Evolutionary conservation across 1,139 yeast species (phyloP).

Genomic region (Taphrina pruni): DNA sequence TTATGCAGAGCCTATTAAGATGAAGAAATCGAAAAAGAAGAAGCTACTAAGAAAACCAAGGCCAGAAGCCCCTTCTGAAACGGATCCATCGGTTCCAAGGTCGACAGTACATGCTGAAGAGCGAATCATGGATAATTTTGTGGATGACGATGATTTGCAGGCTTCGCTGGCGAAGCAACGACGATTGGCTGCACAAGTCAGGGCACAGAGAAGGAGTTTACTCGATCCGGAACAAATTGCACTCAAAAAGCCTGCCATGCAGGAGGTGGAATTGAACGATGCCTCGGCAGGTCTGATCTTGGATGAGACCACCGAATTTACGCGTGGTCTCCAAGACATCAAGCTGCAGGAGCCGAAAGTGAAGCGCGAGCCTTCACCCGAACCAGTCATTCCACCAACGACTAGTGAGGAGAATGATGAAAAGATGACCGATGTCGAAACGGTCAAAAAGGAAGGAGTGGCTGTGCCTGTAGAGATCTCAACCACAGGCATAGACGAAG

Average conservation of each 20-base stretch:
- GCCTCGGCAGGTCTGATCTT: conserved; percentile 54
- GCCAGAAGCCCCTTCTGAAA: not conserved
- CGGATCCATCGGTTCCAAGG: not conserved
- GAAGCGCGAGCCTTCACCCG: conserved; percentile 22
- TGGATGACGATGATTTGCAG: conserved; percentile 61
- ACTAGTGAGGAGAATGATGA: conserved; percentile 18
- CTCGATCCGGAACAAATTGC: conserved; percentile 53
- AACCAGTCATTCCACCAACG: not conserved
- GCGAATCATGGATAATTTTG: conserved; percentile 47
- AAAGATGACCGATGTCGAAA: conserved; percentile 39
- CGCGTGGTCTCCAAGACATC: conserved; percentile 50
- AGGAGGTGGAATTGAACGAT: conserved; percentile 2
- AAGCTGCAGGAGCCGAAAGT: conserved; percentile 42
- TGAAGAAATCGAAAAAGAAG: conserved; percentile 57
- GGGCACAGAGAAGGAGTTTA: conserved; percentile 51
- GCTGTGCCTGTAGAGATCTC: conserved; percentile 30
- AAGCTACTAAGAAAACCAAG: conserved; percentile 47
- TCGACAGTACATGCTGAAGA: conserved; percentile 10
- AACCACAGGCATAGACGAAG: conserved; percentile 45
- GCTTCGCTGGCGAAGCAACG: conserved; percentile 56
- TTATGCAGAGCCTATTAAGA: conserved; percentile 53
- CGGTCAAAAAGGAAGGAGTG: conserved; percentile 31
- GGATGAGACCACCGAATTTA: conserved; percentile 67
- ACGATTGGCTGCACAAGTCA: conserved; percentile 48
- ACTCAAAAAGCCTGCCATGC: conserved; percentile 6